Evolutionary conservation across 2,329 filamentous ascomycete genomes (phyloP).

Genomic region (Monosporascus sp.): DNA sequence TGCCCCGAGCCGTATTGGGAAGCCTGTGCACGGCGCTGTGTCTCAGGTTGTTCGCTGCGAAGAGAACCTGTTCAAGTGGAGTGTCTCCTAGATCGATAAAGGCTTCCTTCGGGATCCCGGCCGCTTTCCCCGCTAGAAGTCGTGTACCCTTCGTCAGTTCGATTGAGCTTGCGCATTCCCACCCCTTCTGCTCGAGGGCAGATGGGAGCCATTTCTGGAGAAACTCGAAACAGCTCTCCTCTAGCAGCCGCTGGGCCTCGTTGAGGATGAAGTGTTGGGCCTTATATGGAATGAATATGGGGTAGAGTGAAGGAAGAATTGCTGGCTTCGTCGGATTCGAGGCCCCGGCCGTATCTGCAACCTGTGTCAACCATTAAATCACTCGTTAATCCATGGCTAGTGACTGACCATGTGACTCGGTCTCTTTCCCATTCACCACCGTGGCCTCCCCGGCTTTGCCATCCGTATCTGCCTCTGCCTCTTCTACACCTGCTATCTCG

Average conservation of each 20-base stretch:
- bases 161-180: constrained; percentile 29
- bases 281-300: constrained; percentile 28
- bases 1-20: constrained; percentile 18
- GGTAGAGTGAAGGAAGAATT: constrained; percentile 23
- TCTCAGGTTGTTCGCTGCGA: constrained; percentile 20
- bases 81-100: constrained; percentile 9
- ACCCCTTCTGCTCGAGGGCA: constrained; percentile 21
- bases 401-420: background rate
- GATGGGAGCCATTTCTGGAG: constrained; percentile 26
- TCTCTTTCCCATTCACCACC: background rate
- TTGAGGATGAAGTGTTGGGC: constrained; percentile 32
- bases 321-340: background rate
- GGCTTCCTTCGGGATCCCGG: constrained; percentile 18
- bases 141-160: constrained; percentile 32
- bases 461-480: constrained; percentile 4
- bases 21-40: constrained; percentile 30
- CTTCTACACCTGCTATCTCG: constrained; percentile 13
- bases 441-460: constrained; percentile 1
- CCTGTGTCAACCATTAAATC: too few relatives aligned
- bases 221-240: constrained; percentile 36
- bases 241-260: constrained; percentile 28
- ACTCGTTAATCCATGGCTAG: background rate
- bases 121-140: constrained; percentile 15
- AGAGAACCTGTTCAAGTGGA: constrained; percentile 17
- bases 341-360: too few relatives aligned